These are phyloP conservation scores for Murraya paniculata DNA, from an alignment of 345 rosid genomes.

Conservation along the genomic window DNA sequence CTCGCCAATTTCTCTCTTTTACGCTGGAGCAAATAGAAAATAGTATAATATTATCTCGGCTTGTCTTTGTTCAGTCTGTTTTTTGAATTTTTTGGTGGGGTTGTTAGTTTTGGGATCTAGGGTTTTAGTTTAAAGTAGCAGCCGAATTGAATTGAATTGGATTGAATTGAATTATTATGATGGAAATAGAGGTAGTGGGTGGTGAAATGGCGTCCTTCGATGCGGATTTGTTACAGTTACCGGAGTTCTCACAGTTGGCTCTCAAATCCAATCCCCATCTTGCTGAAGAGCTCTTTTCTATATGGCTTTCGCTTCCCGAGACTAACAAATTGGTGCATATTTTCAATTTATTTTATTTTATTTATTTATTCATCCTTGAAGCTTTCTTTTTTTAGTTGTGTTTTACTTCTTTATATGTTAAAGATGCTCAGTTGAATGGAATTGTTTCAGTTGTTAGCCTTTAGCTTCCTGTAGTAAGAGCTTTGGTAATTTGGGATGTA, in stretches of 20 bases:
- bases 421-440: background rate
- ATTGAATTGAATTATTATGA: conserved; percentile 1
- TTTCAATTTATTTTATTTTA: background rate
- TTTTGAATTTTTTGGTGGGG: background rate
- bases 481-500: background rate
- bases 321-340: conserved; percentile 65
- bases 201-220: conserved; percentile 64
- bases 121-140: conserved; percentile 24
- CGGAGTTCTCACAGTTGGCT: conserved; percentile 65
- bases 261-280: conserved; percentile 71
- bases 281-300: conserved; percentile 74
- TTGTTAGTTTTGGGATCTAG: conserved; percentile 11
- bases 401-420: background rate
- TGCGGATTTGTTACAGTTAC: conserved; percentile 79
- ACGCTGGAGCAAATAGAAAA: background rate
- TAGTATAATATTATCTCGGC: background rate
- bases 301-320: conserved; percentile 92
- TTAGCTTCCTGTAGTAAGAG: background rate
- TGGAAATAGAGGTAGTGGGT: conserved; percentile 37
- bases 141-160: conserved; percentile 16
- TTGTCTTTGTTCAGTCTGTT: background rate
- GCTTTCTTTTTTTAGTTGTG: background rate
- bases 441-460: background rate
- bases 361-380: background rate
- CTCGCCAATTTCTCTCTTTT: background rate